Evolutionary conservation across 768 basidiomycete genomes (phyloP).

Genomic region (Lactarius pseudohatsudake): DNA sequence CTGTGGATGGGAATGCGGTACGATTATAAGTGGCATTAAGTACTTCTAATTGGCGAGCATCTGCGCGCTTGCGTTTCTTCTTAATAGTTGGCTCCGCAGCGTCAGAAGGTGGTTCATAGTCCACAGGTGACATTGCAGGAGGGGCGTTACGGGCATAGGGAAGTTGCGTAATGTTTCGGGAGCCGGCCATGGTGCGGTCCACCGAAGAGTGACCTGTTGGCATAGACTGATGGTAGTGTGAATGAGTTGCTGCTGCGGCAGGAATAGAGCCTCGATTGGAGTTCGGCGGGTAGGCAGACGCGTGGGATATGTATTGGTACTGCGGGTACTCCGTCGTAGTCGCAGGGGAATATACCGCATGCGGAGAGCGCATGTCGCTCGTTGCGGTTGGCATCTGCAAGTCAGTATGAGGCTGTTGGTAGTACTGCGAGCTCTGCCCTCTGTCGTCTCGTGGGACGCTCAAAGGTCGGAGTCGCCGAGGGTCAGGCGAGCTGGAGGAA

Average conservation of each 20-base stretch:
- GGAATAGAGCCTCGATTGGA: conserved; percentile 30
- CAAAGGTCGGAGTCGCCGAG: conserved; percentile 19
- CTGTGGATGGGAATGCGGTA: conserved; percentile 86
- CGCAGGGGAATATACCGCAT: conserved; percentile 13
- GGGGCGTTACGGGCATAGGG: conserved; percentile 50
- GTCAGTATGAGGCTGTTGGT: conserved; percentile 9
- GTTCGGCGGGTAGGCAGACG: conserved; percentile 6
- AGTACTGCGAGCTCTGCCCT: conserved; percentile 10
- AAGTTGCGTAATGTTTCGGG: conserved; percentile 40
- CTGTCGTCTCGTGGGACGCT: conserved; percentile 13
- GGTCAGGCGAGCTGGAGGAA: conserved; percentile 1
- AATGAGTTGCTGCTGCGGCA: conserved; percentile 22
- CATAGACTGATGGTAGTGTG: conserved; percentile 27
- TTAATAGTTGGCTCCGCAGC: conserved; percentile 67
- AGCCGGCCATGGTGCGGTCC: conserved; percentile 30
- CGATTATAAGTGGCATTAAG: conserved; percentile 78
- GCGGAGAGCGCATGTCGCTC: conserved; percentile 24
- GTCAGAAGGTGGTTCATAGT: conserved; percentile 30
- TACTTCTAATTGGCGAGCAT: conserved; percentile 74
- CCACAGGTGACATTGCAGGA: conserved; percentile 27
- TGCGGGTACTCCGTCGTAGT: conserved; percentile 6
- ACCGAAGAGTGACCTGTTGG: conserved; percentile 37
- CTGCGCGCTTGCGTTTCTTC: conserved; percentile 86
- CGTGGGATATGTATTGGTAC: conserved; percentile 6
- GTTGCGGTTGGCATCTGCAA: conserved; percentile 14